Evolutionary conservation across 257 asterid genomes (phyloP), one percentile per base, ranked within the genome.

Genomic region (Prunella vulgaris): DNA sequence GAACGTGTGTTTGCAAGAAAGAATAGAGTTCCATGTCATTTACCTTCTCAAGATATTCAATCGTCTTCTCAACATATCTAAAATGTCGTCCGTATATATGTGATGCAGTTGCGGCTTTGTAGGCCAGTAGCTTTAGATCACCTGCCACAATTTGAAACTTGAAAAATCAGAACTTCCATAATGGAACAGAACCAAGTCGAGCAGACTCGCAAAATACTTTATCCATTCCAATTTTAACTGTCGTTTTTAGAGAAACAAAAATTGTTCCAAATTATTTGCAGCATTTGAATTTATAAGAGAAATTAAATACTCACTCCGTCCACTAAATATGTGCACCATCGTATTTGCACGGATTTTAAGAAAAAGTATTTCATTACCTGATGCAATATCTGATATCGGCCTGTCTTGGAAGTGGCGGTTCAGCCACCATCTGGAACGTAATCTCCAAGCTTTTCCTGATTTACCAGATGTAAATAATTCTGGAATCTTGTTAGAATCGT

Each of bases 401-500:
- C 60, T 78, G 66, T 70, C 71, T 24, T 78, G 74, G 79, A 87
- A 93, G 79, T 90, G 95, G 66, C 91, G 96, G 32, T 72, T 80
- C 76, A 76, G 74, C 97, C 99, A 93, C 97, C 99, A 90, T 75
- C 82, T 83, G 84, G 85, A 84, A 17, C 97, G 95, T 3, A 89
- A 76, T 78, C 81, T 85, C 99, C 97, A 93, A 7, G 68, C 27
- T 53, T 74, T 65, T 74, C 78, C 74, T 64, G 93, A 76, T 62
- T 78, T 85, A 38, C 78, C 74, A 18, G 72, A 37, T 20, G 82
- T 69, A 42, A 90, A 86, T 46, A 86, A 64, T 40, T 78, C 87
- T 0, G 97, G 99, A 54, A 82, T 78, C 76, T 69, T 78, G 75
- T 70, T 83, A 3, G 68, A 48, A 28, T 40, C 27, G 30, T 71